Evolutionary conservation across 495 filamentous ascomycete species (phyloP), one percentile per base, ranked within the genome.

Genomic region (Xylaria flabelliformis): DNA sequence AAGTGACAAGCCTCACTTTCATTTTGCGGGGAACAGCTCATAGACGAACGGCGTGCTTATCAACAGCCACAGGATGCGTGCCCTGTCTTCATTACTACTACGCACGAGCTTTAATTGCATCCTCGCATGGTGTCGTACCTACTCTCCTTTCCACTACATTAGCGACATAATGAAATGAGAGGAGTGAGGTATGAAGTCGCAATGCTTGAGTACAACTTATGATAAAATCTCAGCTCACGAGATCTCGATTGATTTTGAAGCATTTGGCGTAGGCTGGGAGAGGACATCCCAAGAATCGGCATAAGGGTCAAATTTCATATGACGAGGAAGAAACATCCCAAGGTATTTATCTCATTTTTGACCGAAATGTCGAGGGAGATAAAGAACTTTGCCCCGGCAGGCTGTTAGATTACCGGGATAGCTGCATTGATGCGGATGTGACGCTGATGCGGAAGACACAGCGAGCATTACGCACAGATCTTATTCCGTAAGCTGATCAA

Each of bases 111-210:
- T 50, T 50, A 65, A 51, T 51, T 51, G 2, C 63, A 65, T 9
- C 24, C 24, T 65, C 7, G 26, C 42, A 26, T 65, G 26, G 44
- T 34, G 42, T 26, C 46, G 17, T 53, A 26, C 9, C 50, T n/a
- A 65, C 51, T 34, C 42, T 50, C 63, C 63, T 65, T 65, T 65
- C 21, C 44, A 34, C 5, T 17, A 42, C 63, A 1, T 65, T 17
- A 50, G 61, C 41, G 10, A 65, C 26, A 3, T 9, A 26, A 36
- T 29, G 29, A 4, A 50, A 65, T 46, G 3, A 39, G 21, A 44
- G 5, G 24, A 12, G 5, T 36, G 42, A 44, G 42, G 29, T 17
- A 48, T 19, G 21, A 44, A 32, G 36, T 39, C 9, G 10, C 39
- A 64, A 51, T 24, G 8, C 24, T 56, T 12, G 2, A 39, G 44